These are phyloP conservation scores for Auricularia sp. DNA, from an alignment of 768 basidiomycete species.

Conservation along the genomic window DNA sequence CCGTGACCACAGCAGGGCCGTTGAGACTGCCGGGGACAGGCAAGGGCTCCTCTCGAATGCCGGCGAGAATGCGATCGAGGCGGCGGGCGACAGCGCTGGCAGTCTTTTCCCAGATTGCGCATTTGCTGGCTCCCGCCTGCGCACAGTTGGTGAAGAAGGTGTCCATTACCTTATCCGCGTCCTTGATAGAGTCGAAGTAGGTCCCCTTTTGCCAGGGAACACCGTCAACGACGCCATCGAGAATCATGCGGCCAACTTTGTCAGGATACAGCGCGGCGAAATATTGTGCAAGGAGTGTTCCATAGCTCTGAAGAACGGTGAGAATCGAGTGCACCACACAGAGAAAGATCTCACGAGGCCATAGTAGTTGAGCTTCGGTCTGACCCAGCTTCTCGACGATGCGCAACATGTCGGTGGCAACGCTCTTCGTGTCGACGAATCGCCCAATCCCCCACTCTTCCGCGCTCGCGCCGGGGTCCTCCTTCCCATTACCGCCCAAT, in stretches of 20 bases:
- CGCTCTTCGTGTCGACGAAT: slow-evolving; percentile 5
- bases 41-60: neutral
- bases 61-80: neutral
- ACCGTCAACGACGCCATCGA: slow-evolving; percentile 5
- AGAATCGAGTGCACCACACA: neutral
- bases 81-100: neutral
- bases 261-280: slow-evolving; percentile 5
- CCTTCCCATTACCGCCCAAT: neutral
- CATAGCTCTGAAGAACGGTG: slow-evolving; percentile 1
- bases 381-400: slow-evolving; percentile 11
- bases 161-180: neutral
- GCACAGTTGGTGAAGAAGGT: neutral
- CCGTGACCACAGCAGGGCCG: neutral
- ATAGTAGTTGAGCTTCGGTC: slow-evolving; percentile 13
- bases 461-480: neutral
- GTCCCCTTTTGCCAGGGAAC: neutral
- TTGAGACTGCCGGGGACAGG: neutral
- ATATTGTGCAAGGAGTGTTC: slow-evolving; percentile 1
- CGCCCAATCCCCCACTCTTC: neutral
- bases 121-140: neutral
- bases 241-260: slow-evolving; percentile 3
- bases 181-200: neutral
- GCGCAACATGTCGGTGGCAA: slow-evolving; percentile 13
- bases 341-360: neutral
- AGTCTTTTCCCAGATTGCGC: neutral